A percentile compares a stretch with the other conserved stretches of the same genome.
Evolutionary conservation across 2,329 filamentous ascomycete species (phyloP).

Genomic region (Neofusicoccum laricinum): DNA sequence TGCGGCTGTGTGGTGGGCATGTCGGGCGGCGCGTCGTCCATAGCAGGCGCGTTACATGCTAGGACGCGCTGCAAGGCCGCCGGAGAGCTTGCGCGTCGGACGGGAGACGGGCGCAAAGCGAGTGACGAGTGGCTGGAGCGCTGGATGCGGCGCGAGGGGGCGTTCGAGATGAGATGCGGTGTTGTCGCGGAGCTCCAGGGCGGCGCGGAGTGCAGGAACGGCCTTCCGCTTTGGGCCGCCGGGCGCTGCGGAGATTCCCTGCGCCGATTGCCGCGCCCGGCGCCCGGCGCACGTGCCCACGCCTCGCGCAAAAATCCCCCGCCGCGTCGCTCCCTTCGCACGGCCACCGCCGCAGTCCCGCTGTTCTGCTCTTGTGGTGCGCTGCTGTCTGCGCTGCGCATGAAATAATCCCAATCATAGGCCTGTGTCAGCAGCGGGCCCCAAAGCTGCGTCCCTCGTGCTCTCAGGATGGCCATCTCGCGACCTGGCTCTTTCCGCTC

Average conservation of each 20-base stretch:
- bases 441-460: too few species aligned
- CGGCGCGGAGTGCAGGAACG: not conserved
- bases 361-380: not conserved
- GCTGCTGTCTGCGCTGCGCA: not conserved
- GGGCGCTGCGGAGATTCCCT: not conserved
- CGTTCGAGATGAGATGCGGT: not conserved
- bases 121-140: not conserved
- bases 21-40: constrained; percentile 21
- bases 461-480: not conserved
- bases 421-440: not conserved
- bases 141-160: not conserved
- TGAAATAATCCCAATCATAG: not conserved
- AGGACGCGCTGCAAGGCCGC: not conserved
- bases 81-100: not conserved
- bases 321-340: not conserved
- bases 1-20: constrained; percentile 39
- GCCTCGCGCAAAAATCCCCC: not conserved
- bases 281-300: not conserved
- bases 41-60: constrained; percentile 1
- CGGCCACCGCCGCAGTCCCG: not conserved
- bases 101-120: not conserved
- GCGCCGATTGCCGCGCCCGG: not conserved
- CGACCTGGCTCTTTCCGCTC: not conserved
- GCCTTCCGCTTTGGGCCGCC: not conserved
- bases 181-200: not conserved